phyloP scores from a whole-genome alignment of 192 early-diverging fungal species.

The Entomortierella chlamydospora region DNA sequence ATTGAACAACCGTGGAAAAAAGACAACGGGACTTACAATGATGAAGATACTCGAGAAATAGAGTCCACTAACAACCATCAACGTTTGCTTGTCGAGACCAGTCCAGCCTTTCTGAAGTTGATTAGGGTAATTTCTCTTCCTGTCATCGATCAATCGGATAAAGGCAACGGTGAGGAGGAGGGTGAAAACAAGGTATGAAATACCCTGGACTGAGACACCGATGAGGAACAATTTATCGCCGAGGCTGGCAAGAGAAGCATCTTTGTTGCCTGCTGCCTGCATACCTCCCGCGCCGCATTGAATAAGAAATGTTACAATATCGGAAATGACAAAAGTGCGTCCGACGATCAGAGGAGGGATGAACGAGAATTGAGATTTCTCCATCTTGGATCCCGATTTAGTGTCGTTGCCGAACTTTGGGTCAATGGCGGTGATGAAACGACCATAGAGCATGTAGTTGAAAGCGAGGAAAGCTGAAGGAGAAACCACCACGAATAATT shows the following conservation, averaged over 20 bases:
- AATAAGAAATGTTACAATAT: conserved; percentile 17
- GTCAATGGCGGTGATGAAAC: conserved; percentile 24
- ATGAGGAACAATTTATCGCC: conserved; percentile 22
- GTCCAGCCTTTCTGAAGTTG: neutral
- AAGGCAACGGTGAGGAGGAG: conserved; percentile 16
- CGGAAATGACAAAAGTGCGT: conserved; percentile 26
- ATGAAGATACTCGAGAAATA: conserved; percentile 37
- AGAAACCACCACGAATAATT: conserved; percentile 6
- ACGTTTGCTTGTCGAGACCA: conserved; percentile 4
- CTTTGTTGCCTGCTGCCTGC: neutral
- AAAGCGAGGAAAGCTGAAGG: conserved; percentile 43
- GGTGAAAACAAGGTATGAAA: conserved; percentile 27
- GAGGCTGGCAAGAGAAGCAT: conserved; percentile 7
- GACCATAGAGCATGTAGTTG: conserved; percentile 46
- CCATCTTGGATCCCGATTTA: neutral
- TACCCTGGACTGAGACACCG: conserved; percentile 30
- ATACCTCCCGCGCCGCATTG: conserved; percentile 28
- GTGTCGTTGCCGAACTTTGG: conserved; percentile 2
- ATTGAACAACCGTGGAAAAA: no score
- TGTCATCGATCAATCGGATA: conserved; percentile 12
- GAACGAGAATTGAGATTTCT: conserved; percentile 28
- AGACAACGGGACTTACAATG: conserved; percentile 33
- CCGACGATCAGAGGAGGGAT: conserved; percentile 42
- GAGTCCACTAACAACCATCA: neutral
- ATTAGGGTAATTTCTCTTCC: neutral